Evolutionary conservation across 768 basidiomycete species (phyloP).

Genomic region (Naganishia randhawae): DNA sequence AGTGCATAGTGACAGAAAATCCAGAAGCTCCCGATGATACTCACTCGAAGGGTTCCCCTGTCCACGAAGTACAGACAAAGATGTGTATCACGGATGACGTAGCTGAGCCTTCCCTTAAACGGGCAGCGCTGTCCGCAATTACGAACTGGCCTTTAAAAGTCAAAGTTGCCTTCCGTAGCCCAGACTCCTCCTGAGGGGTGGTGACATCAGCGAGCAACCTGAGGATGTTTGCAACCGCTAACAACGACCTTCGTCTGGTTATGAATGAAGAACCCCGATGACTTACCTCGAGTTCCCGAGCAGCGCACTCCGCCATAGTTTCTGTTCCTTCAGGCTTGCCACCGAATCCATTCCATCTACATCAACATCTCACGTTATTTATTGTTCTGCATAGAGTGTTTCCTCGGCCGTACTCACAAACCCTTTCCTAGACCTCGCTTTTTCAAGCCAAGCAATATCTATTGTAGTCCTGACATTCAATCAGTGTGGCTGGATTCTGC

Average conservation of each 20-base stretch:
- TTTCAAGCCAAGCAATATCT: conserved; percentile 48
- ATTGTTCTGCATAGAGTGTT: background rate
- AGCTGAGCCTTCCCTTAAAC: conserved; percentile 43
- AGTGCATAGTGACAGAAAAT: background rate
- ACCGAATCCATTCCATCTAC: conserved; percentile 81
- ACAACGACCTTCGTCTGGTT: no score
- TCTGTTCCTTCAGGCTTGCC: conserved; percentile 80
- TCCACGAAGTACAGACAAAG: conserved; percentile 65
- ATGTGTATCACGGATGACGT: conserved; percentile 65
- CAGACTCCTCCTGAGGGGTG: conserved; percentile 69
- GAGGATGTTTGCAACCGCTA: background rate
- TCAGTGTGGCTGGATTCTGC: background rate
- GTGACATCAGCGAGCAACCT: background rate
- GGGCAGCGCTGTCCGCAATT: conserved; percentile 60
- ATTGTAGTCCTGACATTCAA: background rate
- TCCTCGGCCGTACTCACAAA: conserved; percentile 30
- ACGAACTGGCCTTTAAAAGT: conserved; percentile 52
- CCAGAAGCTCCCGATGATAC: conserved; percentile 35
- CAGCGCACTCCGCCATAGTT: conserved; percentile 64
- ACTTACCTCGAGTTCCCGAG: conserved; percentile 57
- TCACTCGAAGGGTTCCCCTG: conserved; percentile 66
- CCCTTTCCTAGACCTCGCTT: conserved; percentile 45
- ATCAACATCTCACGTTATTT: background rate
- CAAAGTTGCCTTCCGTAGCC: conserved; percentile 57
- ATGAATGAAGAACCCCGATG: background rate